These are phyloP conservation scores for Fusarium cyanostomum DNA, from an alignment of 2,329 filamentous ascomycete genomes.

Conservation along the genomic window DNA sequence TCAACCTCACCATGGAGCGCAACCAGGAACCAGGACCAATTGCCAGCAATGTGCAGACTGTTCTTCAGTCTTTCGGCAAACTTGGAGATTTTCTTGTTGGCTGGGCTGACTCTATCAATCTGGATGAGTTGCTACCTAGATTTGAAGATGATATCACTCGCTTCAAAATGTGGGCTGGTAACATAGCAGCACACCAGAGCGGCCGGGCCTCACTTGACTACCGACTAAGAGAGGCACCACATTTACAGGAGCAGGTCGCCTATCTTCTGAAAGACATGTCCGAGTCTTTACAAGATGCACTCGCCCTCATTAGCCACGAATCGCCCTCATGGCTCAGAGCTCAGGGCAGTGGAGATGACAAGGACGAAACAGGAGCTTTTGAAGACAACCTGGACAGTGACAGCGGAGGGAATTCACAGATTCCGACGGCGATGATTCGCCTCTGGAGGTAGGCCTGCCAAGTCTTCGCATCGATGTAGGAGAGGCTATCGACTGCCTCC, in stretches of 20 bases:
- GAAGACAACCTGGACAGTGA: rapidly evolving
- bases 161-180: conserved; percentile 37
- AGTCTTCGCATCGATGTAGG: conserved; percentile 26
- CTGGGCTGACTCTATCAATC: rapidly evolving
- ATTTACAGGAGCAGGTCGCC: conserved; percentile 31
- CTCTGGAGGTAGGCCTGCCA: conserved; percentile 25
- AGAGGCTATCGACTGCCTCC: conserved; percentile 46
- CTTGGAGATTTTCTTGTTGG: not conserved
- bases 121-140: rapidly evolving
- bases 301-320: rapidly evolving
- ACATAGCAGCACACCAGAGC: conserved; percentile 26
- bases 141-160: conserved; percentile 1
- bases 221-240: conserved; percentile 30
- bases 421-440: not conserved
- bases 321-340: rapidly evolving
- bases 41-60: not conserved
- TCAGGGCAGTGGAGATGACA: rapidly evolving
- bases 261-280: conserved; percentile 36
- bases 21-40: not conserved
- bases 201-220: conserved; percentile 29
- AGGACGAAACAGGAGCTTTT: not conserved
- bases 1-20: not conserved
- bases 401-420: not conserved
- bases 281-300: conserved; percentile 3
- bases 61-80: not conserved